phyloP scores from a whole-genome alignment of 371 early-diverging fungal genomes.

The Saksenaea oblongispora region DNA sequence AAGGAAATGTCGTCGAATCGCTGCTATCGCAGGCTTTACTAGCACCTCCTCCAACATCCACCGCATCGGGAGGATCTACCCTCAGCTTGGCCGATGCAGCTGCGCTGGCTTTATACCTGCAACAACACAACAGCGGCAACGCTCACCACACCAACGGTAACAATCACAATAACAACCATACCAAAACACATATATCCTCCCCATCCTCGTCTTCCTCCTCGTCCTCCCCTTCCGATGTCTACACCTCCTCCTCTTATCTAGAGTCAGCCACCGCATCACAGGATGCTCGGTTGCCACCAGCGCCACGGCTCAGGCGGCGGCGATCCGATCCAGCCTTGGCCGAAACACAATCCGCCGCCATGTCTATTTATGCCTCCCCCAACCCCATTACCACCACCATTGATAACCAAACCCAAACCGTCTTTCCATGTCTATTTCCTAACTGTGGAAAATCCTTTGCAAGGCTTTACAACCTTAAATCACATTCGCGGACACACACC shows the following conservation, averaged over 20 bases:
- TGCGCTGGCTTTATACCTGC: constrained; percentile 11
- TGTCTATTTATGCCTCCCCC: constrained; percentile 35
- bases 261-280: constrained; percentile 1
- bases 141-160: constrained; percentile 7
- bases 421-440: constrained; percentile 56
- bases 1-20: neutral
- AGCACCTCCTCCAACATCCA: neutral
- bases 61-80: neutral
- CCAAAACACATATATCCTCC: neutral
- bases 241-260: neutral
- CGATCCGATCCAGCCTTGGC: constrained; percentile 29
- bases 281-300: constrained; percentile 9
- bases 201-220: too few relatives aligned
- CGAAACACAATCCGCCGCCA: constrained; percentile 28
- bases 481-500: constrained; percentile 73
- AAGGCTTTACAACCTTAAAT: constrained; percentile 70
- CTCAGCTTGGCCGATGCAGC: constrained; percentile 11
- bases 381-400: constrained; percentile 26
- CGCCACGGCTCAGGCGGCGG: constrained; percentile 20
- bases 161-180: constrained; percentile 9
- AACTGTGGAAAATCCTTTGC: constrained; percentile 69
- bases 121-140: constrained; percentile 6
- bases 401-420: constrained; percentile 28
- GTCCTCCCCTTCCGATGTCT: too few relatives aligned
- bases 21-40: neutral